These are phyloP conservation scores for Syncephalastrum contaminatum DNA, from an alignment of 371 early-diverging fungal genomes.

Conservation along the genomic window DNA sequence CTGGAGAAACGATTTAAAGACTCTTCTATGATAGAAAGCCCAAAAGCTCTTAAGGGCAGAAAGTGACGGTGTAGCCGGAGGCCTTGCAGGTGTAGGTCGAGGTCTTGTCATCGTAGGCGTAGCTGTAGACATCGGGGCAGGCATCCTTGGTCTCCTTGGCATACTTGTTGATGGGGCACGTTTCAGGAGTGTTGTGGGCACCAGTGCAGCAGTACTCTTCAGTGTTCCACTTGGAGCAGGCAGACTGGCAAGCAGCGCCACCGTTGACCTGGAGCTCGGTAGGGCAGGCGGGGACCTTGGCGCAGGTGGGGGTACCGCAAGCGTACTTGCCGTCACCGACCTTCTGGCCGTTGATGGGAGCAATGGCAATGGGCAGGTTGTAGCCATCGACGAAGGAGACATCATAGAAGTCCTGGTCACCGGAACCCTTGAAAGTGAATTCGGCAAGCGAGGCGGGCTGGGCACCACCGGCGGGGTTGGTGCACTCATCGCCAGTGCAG, in stretches of 20 bases:
- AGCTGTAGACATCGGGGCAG: constrained; percentile 36
- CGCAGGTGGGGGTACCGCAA: constrained; percentile 17
- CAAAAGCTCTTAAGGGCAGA: constrained; percentile 15
- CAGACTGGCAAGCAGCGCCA: constrained; percentile 19
- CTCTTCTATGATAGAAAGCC: too few species aligned
- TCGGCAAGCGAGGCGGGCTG: constrained; percentile 37
- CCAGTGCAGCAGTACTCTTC: constrained; percentile 24
- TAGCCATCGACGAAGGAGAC: constrained; percentile 37
- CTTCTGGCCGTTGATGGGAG: constrained; percentile 9
- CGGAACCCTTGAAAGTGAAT: constrained; percentile 22
- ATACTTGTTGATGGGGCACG: constrained; percentile 14
- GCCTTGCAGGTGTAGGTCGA: constrained; percentile 27
- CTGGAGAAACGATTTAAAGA: too few species aligned
- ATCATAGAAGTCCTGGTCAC: constrained; percentile 36
- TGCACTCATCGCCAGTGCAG: constrained; percentile 27
- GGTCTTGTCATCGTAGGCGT: constrained; percentile 34
- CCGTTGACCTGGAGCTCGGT: constrained; percentile 11
- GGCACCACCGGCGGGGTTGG: constrained; percentile 17
- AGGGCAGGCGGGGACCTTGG: constrained; percentile 15
- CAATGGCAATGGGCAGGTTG: constrained; percentile 21
- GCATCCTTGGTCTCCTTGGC: constrained; percentile 14
- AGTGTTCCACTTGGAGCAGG: constrained; percentile 15
- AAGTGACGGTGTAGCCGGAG: constrained; percentile 24
- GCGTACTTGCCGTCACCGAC: constrained; percentile 13
- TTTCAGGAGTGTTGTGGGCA: constrained; percentile 13